Percentiles rank a stretch among this genome's conserved stretches.
Evolutionary conservation across 257 asterid species (phyloP).

Genomic region (Solanum megistacrolobum): DNA sequence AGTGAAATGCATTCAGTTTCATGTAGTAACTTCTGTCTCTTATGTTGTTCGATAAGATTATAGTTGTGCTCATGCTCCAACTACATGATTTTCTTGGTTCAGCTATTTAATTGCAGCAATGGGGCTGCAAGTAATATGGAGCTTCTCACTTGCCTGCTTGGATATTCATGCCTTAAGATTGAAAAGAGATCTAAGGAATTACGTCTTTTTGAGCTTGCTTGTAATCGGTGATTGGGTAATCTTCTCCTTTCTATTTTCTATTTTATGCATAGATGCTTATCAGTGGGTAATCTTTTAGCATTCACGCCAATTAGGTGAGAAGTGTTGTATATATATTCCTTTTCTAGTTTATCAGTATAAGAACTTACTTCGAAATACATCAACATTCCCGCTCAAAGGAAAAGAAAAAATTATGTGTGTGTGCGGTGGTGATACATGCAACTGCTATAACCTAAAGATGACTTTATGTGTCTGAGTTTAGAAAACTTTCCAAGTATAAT

Average conservation of each 20-base stretch:
- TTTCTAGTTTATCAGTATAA: background rate
- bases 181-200: conserved; percentile 61
- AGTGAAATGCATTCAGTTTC: background rate
- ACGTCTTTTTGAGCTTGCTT: conserved; percentile 58
- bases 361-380: background rate
- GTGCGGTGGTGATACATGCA: background rate
- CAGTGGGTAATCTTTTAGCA: background rate
- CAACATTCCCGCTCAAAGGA: background rate
- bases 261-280: background rate
- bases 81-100: conserved; percentile 9
- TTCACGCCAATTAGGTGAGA: background rate
- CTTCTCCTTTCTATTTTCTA: conserved; percentile 9
- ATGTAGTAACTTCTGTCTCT: background rate
- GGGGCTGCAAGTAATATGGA: conserved; percentile 95
- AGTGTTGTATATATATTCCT: background rate
- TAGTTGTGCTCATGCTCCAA: background rate
- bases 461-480: background rate
- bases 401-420: background rate
- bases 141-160: conserved; percentile 78
- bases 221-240: conserved; percentile 93
- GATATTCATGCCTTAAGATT: conserved; percentile 80
- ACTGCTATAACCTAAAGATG: background rate
- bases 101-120: conserved; percentile 90
- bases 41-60: background rate
- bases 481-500: background rate